Evolutionary conservation across 768 basidiomycete species (phyloP).

Genomic region (Suillus occidentalis): DNA sequence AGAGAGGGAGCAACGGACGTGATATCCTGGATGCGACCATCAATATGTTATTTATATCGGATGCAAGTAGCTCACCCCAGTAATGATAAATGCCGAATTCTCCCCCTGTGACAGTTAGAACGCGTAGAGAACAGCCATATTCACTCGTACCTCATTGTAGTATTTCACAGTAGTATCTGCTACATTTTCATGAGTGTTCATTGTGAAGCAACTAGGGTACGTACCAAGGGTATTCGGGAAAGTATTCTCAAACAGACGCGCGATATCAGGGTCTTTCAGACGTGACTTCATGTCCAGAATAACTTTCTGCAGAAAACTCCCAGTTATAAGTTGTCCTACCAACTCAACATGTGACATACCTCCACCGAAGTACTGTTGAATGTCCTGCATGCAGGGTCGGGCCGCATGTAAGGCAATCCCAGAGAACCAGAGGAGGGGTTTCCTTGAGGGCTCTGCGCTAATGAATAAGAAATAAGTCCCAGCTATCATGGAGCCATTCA

Average conservation of each 20-base stretch:
- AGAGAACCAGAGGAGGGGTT: slow-evolving; percentile 59
- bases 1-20: slow-evolving; percentile 46
- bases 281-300: slow-evolving; percentile 71
- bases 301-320: slow-evolving; percentile 49
- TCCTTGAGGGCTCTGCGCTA: slow-evolving; percentile 55
- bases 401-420: slow-evolving; percentile 71
- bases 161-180: slow-evolving; percentile 80
- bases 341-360: slow-evolving; percentile 36
- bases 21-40: slow-evolving; percentile 57
- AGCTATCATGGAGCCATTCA: slow-evolving; percentile 17
- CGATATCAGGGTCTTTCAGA: slow-evolving; percentile 75
- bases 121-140: background rate
- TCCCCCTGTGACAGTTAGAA: slow-evolving; percentile 41
- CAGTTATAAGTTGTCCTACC: background rate
- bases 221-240: slow-evolving; percentile 80
- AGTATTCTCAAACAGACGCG: slow-evolving; percentile 78
- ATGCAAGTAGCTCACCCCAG: slow-evolving; percentile 51
- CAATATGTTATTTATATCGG: slow-evolving; percentile 5
- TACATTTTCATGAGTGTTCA: slow-evolving; percentile 1
- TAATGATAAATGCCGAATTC: slow-evolving; percentile 79
- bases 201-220: slow-evolving; percentile 10
- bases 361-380: slow-evolving; percentile 77
- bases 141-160: slow-evolving; percentile 50
- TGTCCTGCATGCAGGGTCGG: slow-evolving; percentile 65
- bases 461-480: background rate